These are phyloP conservation scores for Chaetothyriales sp. DNA, from an alignment of 2,329 filamentous ascomycete genomes.

Conservation along the genomic window DNA sequence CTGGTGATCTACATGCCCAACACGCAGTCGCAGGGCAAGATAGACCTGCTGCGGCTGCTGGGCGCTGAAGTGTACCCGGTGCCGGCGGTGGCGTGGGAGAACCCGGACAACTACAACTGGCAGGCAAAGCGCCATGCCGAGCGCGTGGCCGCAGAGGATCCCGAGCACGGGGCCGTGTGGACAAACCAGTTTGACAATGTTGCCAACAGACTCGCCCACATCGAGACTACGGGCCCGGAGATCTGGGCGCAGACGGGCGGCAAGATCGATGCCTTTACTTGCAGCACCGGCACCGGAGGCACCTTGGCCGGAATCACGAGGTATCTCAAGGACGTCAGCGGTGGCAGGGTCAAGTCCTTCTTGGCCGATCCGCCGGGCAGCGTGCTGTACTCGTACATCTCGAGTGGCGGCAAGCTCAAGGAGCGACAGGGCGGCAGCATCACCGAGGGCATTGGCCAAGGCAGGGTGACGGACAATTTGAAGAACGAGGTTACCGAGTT, in stretches of 20 bases:
- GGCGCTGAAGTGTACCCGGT: constrained; percentile 94
- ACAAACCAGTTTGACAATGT: constrained; percentile 98
- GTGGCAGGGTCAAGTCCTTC: constrained; percentile 69
- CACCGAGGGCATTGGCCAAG: constrained; percentile 95
- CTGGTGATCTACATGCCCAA: constrained; percentile 99
- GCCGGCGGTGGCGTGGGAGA: constrained; percentile 86
- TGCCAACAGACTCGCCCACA: constrained; percentile 83
- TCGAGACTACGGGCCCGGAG: constrained; percentile 93
- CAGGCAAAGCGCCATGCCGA: constrained; percentile 87
- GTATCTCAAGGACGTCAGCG: constrained; percentile 71
- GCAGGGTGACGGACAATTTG: constrained; percentile 89
- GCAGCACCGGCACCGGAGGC: constrained; percentile 82
- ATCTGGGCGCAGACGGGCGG: constrained; percentile 89
- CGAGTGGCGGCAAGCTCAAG: constrained; percentile 66
- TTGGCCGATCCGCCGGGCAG: constrained; percentile 89
- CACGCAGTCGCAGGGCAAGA: constrained; percentile 95
- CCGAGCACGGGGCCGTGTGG: constrained; percentile 73
- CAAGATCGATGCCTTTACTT: constrained; percentile 84
- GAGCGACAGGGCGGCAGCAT: constrained; percentile 78
- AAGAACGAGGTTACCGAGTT: constrained; percentile 68
- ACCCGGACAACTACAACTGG: constrained; percentile 96
- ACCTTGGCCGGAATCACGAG: constrained; percentile 80
- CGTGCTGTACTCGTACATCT: constrained; percentile 84
- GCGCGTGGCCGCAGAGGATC: constrained; percentile 29
- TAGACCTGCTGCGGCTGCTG: constrained; percentile 78